These are phyloP conservation scores for Gastrolobium villosum DNA, from an alignment of 306 rosid species.

Conservation along the genomic window DNA sequence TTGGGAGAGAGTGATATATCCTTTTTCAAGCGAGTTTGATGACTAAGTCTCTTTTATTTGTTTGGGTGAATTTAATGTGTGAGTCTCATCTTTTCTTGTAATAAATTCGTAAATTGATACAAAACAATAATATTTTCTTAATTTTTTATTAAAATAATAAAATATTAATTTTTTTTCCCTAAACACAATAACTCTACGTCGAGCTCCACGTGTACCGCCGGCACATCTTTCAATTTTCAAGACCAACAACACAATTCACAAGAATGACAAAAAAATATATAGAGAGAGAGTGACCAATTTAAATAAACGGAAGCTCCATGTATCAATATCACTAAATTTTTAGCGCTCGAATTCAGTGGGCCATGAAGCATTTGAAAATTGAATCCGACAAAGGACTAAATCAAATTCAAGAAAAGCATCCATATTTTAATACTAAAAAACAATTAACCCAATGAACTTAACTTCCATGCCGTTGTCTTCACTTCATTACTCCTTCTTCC, in stretches of 20 bases:
- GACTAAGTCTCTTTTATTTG: too few species aligned
- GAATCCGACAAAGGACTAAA: constrained; percentile 14
- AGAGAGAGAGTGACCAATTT: background rate
- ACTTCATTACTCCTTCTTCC: background rate
- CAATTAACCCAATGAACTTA: background rate
- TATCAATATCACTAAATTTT: background rate
- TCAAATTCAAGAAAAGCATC: background rate
- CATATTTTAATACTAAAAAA: background rate
- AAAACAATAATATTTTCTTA: too few species aligned
- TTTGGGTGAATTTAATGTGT: too few species aligned
- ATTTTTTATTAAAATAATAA: too few species aligned
- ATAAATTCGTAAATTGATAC: too few species aligned
- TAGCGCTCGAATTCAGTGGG: constrained; percentile 25
- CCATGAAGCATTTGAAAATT: constrained; percentile 39
- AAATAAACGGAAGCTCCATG: background rate
- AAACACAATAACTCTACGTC: too few species aligned
- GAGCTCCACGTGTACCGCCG: background rate
- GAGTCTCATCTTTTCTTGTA: too few species aligned
- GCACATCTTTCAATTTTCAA: background rate
- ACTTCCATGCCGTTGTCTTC: background rate
- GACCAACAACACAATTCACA: background rate
- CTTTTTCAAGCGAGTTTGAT: too few species aligned
- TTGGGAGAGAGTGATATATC: too few species aligned
- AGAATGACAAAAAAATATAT: background rate
- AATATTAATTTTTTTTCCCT: too few species aligned